Percentiles rank a stretch among this genome's conserved stretches.
Evolutionary conservation across 139 green algal species (phyloP).

Genomic region (Chlamydomonas sp.): DNA sequence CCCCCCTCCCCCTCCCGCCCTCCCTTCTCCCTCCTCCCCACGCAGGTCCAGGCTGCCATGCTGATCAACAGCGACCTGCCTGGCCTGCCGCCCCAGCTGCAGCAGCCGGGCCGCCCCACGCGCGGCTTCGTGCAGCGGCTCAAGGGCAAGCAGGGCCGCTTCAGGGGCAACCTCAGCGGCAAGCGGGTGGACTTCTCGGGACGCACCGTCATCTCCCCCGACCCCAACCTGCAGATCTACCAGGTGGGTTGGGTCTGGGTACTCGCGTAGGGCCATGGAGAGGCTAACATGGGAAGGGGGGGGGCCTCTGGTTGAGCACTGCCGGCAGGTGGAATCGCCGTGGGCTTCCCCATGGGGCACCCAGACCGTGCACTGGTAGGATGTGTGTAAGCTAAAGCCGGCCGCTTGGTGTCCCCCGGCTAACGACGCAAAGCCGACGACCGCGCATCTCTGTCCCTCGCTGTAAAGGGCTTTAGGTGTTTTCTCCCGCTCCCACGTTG

Average conservation of each 20-base stretch:
- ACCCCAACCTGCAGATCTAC: conserved; percentile 96
- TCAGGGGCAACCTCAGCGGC: conserved; percentile 95
- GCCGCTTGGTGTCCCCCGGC: no score
- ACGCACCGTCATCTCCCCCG: conserved; percentile 97
- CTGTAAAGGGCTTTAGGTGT: no score
- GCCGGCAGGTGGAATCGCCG: background rate
- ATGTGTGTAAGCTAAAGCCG: no score
- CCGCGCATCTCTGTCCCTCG: no score
- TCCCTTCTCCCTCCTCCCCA: background rate
- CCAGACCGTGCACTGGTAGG: no score
- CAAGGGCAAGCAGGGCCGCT: conserved; percentile 98
- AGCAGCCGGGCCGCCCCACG: conserved; percentile 66
- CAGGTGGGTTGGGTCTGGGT: conserved; percentile 50
- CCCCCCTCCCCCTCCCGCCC: background rate
- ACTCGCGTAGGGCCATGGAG: no score
- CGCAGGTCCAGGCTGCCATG: conserved; percentile 76
- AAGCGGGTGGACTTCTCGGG: conserved; percentile 98
- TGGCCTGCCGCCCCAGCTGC: conserved; percentile 80
- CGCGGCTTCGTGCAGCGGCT: conserved; percentile 97
- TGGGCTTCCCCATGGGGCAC: no score
- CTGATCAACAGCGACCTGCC: conserved; percentile 97
- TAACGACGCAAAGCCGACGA: no score
- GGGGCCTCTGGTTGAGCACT: background rate
- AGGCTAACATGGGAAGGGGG: background rate
- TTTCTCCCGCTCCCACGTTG: no score